Conservation (phyloP, 2,329 filamentous ascomycete genomes). For the Raffaelea albimanens region DNA sequence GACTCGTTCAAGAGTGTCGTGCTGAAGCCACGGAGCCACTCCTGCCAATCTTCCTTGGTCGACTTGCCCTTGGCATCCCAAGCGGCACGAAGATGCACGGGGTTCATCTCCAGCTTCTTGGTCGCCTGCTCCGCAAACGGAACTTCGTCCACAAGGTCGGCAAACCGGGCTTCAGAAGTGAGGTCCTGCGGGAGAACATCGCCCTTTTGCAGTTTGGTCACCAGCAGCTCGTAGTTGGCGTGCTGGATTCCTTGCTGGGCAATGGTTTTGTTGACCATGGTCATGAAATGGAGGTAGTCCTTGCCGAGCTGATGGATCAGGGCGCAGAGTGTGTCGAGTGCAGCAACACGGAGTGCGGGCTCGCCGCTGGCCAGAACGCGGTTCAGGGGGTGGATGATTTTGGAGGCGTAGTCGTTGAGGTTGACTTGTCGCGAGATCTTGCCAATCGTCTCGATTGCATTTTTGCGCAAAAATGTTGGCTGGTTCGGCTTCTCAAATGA, state of each 20-base stretch:
- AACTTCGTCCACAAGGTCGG: slow-evolving; percentile 68
- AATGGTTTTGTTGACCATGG: slow-evolving; percentile 83
- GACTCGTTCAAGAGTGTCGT: slow-evolving; percentile 92
- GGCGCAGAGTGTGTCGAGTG: slow-evolving; percentile 88
- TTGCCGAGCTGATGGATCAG: slow-evolving; percentile 93
- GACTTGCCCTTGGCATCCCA: slow-evolving; percentile 98
- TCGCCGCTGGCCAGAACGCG: slow-evolving; percentile 71
- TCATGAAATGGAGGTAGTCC: slow-evolving; percentile 90
- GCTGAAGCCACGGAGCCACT: slow-evolving; percentile 96
- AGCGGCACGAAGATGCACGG: slow-evolving; percentile 90
- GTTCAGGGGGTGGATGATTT: slow-evolving; percentile 89
- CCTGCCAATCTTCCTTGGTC: slow-evolving; percentile 97
- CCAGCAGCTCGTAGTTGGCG: slow-evolving; percentile 83
- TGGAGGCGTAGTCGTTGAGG: slow-evolving; percentile 89
- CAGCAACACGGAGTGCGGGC: slow-evolving; percentile 63
- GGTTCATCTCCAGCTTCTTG: slow-evolving; percentile 95
- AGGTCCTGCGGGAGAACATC: slow-evolving; percentile 93
- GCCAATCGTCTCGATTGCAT: slow-evolving; percentile 88
- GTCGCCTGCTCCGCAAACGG: slow-evolving; percentile 69
- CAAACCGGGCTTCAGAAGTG: slow-evolving; percentile 74
- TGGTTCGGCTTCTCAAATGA: slow-evolving; percentile 87
- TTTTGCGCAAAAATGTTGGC: slow-evolving; percentile 68
- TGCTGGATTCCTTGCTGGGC: slow-evolving; percentile 74
- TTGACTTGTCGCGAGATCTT: slow-evolving; percentile 95
- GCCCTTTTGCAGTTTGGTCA: slow-evolving; percentile 87